Evolutionary conservation across 495 filamentous ascomycete genomes (phyloP).

Genomic region (Hypoxylon crocopeplum): DNA sequence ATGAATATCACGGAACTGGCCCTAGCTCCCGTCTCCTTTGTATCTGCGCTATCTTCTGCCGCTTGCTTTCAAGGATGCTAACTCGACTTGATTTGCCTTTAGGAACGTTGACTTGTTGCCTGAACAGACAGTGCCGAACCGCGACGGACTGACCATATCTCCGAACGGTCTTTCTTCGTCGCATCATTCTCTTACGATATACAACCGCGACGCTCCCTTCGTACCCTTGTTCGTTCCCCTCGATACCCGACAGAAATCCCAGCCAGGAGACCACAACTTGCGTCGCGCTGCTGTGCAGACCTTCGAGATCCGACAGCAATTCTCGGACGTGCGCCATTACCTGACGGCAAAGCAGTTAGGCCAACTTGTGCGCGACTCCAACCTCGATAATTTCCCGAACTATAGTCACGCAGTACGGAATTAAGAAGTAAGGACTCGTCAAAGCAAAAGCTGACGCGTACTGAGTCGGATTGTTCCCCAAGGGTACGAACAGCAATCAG

Average conservation of each 20-base stretch:
- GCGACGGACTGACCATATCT: constrained; percentile 2
- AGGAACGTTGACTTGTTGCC: constrained; percentile 1
- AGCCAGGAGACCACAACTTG: not conserved
- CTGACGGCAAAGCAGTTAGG: not conserved
- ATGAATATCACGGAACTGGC: constrained; percentile 1
- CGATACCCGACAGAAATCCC: too few relatives aligned
- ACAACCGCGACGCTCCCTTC: constrained; percentile 5
- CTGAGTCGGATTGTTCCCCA: not conserved
- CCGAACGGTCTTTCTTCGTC: not conserved
- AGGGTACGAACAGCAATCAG: not conserved
- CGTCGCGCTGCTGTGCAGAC: constrained; percentile 15
- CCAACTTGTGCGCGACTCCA: constrained; percentile 4
- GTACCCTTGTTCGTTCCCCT: too few relatives aligned
- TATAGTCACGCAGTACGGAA: not conserved
- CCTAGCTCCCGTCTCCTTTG: not conserved
- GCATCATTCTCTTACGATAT: constrained; percentile 1
- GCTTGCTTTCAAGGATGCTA: constrained; percentile 10
- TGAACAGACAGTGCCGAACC: constrained; percentile 1
- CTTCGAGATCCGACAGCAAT: constrained; percentile 12
- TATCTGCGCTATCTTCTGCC: not conserved
- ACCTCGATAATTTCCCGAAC: constrained; percentile 1
- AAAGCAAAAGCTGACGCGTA: constrained; percentile 17
- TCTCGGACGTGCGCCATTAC: constrained; percentile 3
- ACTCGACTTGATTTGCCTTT: constrained; percentile 16
- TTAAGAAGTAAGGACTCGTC: not conserved